Base-by-base conservation (phyloP, 306 rosid species). In the Quercus dentata region DNA sequence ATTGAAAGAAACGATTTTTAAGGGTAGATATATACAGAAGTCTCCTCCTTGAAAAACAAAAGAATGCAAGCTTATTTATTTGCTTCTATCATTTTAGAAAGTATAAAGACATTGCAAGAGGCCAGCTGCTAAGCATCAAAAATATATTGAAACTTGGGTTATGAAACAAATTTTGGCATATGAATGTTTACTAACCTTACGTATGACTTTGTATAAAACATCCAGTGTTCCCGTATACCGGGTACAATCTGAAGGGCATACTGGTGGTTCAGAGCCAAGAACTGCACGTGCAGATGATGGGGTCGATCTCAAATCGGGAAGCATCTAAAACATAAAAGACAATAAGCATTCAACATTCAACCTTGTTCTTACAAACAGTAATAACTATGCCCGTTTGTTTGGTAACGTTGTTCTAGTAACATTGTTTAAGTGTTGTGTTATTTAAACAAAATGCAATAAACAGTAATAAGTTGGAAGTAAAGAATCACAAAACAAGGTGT, bases 141-240 rank as follows among this genome's bases (percentile, higher is more conserved):
- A 10, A 19, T 35, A 67, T 19, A 8, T 65, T 11, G 54, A 68
- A 73, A 51, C 59, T 55, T 17, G 3, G 3, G 14, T 56, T 33
- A 17, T 25, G 30, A 7, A 51, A 33, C 31, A 73, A 72, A 65
- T 8, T 49, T 79, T 64, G 14, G 19, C 73, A 78, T 21, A 18
- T 25, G 11, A 15, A 38, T 25, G 65, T 73, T 80, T 35, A 80
- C 91, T 59, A 83, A 95, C 99, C 94, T 93, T 96, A 31, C 97
- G 97, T 46, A 72, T 81, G 72, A 95, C 91, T 83, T 89, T 95
- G 82, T 77, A 84, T 52, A 95, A 49, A 49, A 95, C 97, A 83
- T 95, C 99, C 46, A 93, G 1, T 0, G 99, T 88, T 81, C 99
- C 99, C 69, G 84, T 88, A 77, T 95, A 92, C 54, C 68, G 91